Evolutionary conservation across 23 red algal species (phyloP).

Genomic region (Gracilaria caudata): DNA sequence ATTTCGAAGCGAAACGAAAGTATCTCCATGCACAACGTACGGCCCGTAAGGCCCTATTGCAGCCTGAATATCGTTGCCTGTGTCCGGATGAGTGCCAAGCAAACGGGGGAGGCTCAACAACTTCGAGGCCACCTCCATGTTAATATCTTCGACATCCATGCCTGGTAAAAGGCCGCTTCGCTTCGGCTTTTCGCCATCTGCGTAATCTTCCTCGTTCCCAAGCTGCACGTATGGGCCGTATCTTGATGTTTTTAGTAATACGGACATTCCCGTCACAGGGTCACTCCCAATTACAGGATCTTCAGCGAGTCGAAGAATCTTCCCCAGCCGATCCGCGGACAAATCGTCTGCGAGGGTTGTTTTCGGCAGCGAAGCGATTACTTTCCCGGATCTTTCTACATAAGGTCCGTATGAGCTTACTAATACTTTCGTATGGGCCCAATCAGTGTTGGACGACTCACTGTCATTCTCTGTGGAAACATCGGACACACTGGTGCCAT

Average conservation of each 20-base stretch:
- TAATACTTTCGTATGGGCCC: constrained; percentile 59
- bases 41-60: constrained; percentile 86
- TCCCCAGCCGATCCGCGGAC: constrained; percentile 44
- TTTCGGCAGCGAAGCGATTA: constrained; percentile 66
- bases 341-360: constrained; percentile 88
- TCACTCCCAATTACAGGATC: constrained; percentile 84
- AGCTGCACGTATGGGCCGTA: constrained; percentile 96
- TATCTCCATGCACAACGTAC: constrained; percentile 66
- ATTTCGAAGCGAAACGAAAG: constrained; percentile 56
- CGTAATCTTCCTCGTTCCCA: constrained; percentile 58
- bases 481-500: too few relatives aligned
- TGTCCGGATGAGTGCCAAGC: constrained; percentile 83
- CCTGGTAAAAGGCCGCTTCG: constrained; percentile 61
- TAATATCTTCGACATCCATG: constrained; percentile 69
- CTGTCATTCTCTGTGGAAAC: not conserved
- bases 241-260: constrained; percentile 72
- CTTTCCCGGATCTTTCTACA: constrained; percentile 50
- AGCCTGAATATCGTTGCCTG: constrained; percentile 71
- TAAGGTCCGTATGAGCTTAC: constrained; percentile 97
- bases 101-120: constrained; percentile 84
- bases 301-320: constrained; percentile 55
- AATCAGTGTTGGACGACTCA: not conserved
- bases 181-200: constrained; percentile 66
- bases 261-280: constrained; percentile 56
- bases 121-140: constrained; percentile 66